Evolutionary conservation across 148 eudicot genomes (phyloP), one percentile per base, ranked within the genome.

Genomic region (Rhododendron molle): DNA sequence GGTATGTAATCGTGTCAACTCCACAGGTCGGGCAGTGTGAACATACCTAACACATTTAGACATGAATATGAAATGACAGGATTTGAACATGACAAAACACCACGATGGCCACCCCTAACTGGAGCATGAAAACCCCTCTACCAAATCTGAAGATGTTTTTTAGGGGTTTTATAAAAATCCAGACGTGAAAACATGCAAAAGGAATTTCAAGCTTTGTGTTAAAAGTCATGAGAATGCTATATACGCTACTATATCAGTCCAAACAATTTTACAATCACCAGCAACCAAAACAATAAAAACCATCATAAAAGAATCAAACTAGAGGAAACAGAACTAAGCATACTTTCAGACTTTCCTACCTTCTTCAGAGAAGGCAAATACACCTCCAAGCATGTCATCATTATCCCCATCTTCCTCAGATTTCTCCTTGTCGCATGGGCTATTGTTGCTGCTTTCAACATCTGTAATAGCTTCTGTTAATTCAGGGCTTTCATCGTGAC

Each of bases 341-440:
- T 20, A 71, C 81, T 44, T 47, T 43, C 36, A 78, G 38, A 56
- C 21, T 71, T 76, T 15, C 80, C 20, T 89, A 97, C 99, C 98
- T 97, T 97, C 95, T 90, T 97, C 98, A 52, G 98, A 94, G 87
- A 97, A 94, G 85, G 92, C 94, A 88, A 97, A 94, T 40, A 97
- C 92, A 84, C 96, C 94, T 88, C 98, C 98, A 87, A 95, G 93
- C 92, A 95, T 88, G 78, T 93, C 94, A 81, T 94, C 98, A 85
- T 87, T 90, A 77, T 93, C 99, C 81, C 86, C 98, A 88, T 97
- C 98, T 86, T 95, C 98, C 85, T 95, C 98, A 0, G 90, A 84
- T 89, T 91, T 93, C 21, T 87, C 93, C 87, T 91, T 94, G 80
- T 90, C 88, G 56, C 89, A 84, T 85, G 89, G 94, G 88, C 95